Base-by-base conservation (phyloP, 768 basidiomycete genomes). In the Mycena haematopus region DNA sequence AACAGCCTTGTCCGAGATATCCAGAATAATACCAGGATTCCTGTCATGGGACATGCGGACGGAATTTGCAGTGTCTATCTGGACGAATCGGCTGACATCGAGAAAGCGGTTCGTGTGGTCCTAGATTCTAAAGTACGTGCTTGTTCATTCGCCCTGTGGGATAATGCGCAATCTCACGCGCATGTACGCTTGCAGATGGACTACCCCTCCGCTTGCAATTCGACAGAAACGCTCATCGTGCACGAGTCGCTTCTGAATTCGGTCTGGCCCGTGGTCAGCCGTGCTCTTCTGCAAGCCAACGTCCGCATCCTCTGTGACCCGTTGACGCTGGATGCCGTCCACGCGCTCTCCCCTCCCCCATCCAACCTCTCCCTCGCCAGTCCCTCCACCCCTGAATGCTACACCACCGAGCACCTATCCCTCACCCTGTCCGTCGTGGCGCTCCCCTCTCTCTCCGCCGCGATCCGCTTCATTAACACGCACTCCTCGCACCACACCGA, bases 1-100 rank as follows among this genome's bases (percentile, higher is more conserved):
- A 96, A 96, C 68, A 85, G 83, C 65, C 86, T 99, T 14, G 97
- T 99, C 27, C 82, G 79, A 68, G 91, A 80, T 73, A 97, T 99
- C 60, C 94, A 99, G 73, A 90, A 91, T 60, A 86, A 80, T 66
- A 97, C 96, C 0, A 82, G 91, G 61, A 99, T 99, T 63, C 91
- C 97, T 2, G 97, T 99, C 46, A 98, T 99, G 95, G 97, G 97
- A 1, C 97, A 99, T 71, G 96, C 97, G 8, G 97, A 99, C 75
- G 97, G 97, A 1, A 78, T 99, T 10, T 99, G 97, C 74, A 85
- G 88, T 21, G 86, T 97, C 6, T 99, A 89, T 74, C 77, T 99
- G 6, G 96, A 99, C 74, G 88, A 91, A 68, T 79, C 82, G 29
- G 96, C 96, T 0, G 85, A 91, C 67, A 69, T 79, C 40, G 84